phyloP scores from a whole-genome alignment of 2,329 filamentous ascomycete genomes.

The Arthroderma sp. region DNA sequence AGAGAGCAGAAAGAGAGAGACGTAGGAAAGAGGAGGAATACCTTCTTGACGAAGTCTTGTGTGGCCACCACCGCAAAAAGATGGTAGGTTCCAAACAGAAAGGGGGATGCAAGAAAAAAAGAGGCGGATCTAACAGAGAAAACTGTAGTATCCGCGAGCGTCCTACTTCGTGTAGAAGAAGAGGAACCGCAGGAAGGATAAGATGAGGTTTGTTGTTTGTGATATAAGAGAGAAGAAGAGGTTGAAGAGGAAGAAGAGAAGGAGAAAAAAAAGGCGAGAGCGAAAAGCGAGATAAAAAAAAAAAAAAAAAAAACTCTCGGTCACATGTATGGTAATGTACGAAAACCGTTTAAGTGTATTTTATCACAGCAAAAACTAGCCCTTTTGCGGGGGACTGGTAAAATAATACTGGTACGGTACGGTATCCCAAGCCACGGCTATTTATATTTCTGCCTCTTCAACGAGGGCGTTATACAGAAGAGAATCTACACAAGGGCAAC shows the following conservation, averaged over 20 bases:
- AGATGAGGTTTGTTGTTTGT: conserved; percentile 3
- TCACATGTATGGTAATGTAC: too few relatives aligned
- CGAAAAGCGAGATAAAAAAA: neutral
- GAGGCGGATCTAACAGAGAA: conserved; percentile 11
- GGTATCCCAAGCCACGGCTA: too few relatives aligned
- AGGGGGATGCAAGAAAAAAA: conserved; percentile 5
- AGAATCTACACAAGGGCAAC: too few relatives aligned
- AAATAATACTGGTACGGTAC: too few relatives aligned
- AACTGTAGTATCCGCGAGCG: conserved; percentile 13
- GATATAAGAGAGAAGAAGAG: conserved; percentile 1
- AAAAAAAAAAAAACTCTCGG: neutral
- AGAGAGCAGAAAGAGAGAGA: too few relatives aligned
- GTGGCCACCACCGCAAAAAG: conserved; percentile 6
- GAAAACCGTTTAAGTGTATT: too few relatives aligned
- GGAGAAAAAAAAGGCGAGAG: conserved; percentile 3
- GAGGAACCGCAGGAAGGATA: conserved; percentile 11
- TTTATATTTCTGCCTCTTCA: too few relatives aligned
- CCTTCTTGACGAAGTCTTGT: neutral
- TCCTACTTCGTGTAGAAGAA: conserved; percentile 12
- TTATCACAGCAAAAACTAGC: too few relatives aligned
- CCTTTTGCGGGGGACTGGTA: too few relatives aligned
- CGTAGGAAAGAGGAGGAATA: too few relatives aligned
- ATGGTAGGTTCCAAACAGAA: neutral
- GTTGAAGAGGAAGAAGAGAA: conserved; percentile 5
- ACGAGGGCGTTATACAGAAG: too few relatives aligned